Base-by-base conservation (phyloP, 2,329 filamentous ascomycete species). In the Gliomastix tumulicola region DNA sequence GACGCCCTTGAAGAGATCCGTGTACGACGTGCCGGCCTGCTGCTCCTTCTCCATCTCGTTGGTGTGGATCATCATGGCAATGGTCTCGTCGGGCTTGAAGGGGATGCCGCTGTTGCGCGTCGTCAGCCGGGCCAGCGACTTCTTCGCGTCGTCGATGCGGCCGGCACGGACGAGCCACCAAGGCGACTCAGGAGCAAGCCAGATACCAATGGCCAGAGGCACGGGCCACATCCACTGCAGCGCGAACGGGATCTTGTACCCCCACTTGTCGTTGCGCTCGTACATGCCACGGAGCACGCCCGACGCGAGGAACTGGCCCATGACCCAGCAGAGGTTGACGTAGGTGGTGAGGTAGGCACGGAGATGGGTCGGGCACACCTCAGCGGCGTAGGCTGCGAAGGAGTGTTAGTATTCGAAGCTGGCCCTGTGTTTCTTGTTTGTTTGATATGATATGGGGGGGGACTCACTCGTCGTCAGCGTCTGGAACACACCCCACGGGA, bases 111-210 rank as follows among this genome's bases (percentile, higher is more conserved):
- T 20, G 19, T 28, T 30, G 23, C 20, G 22, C 17, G 74, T 76
- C 4, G 77, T 81, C 15, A 84, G 62, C 3, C 77, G 72, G 27
- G 76, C 63, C n/a, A 84, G 65, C 2, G 77, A 63, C n/a, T 34
- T 21, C 18, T 40, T 32, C 5, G 48, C 44, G 12, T 48, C 41
- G 7, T 75, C 75, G 21, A 77, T 55, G 15, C 66, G 65, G 19
- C 71, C 74, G 45, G 17, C n/a, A 10, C 41, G 40, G 6, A 51
- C 47, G 6, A 51, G 46, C 38, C 43, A 55, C 50, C 52, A 59
- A 6, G 54, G 55, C 3, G 51, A 56, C 36, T 58, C 55, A 2
- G 55, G 55, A 7, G 50, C 47, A 34, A 54, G 44, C 33, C 35
- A 48, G 12, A 47, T 42, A n/a, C 44, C 43, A n/a, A 54, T 36